Evolutionary conservation across 805 yeast species (phyloP), one percentile per base, ranked within the genome.

Genomic region (Komagataella pastoris): DNA sequence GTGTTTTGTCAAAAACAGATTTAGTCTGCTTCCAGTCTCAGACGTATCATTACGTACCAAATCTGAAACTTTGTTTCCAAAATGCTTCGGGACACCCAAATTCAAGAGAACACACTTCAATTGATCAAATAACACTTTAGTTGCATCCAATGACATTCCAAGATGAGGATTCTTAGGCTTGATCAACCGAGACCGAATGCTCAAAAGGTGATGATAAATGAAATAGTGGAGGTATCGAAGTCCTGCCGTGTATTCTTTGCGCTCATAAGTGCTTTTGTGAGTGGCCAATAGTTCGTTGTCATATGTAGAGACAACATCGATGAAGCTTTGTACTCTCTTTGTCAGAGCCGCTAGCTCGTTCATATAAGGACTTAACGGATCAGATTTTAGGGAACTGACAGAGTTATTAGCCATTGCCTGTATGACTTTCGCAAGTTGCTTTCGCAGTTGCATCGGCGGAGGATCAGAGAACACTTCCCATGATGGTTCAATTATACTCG

Each of bases 401-500:
- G 95, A 75, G 24, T 88, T 90, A 63, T 90, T 91, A 1, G 95
- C 96, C 69, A 90, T 78, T 57, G 84, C 79, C 66, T 91, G 98
- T 18, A 91, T 68, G 17, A 85, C 82, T 59, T 88, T 87, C 2
- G 96, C 96, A 40, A 90, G 64, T 52, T 86, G 81, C 51, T 30
- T 47, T 23, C 36, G 24, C 6, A 24, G 49, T 24, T 36, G 43
- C 44, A 21, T 24, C 7, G 21, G 21, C 5, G 21, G 30, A 14
- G 21, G 47, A 12, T 21, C 14, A 7, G 47, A 46, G 6, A 17
- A 14, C 1, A 46, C 59, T 43, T 58, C 73, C 6, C 83, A 73
- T 53, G 87, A 95, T 0, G 97, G 97, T 40, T 88, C 81, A 12
- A 90, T 90, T 58, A 90, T 81, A 0, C 96, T 95, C 10, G 98